Conservation (phyloP, 768 basidiomycete species). For the button mushroom (Agaricus bisporus) region DNA sequence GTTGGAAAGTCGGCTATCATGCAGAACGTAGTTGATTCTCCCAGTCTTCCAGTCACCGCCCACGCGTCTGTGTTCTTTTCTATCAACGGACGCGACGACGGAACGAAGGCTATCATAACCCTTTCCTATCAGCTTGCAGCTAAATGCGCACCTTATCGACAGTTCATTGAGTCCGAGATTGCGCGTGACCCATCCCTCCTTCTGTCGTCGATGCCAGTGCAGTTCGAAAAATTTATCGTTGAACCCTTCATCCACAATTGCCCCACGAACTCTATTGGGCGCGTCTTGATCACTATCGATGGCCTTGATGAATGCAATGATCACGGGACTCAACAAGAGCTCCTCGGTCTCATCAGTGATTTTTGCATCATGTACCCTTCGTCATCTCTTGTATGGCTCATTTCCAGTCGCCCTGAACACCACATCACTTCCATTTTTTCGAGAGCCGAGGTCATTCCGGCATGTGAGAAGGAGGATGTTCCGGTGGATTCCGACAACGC, state of each 20-base stretch:
- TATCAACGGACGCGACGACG: neutral
- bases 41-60: too few species aligned
- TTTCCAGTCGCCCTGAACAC: conserved; percentile 22
- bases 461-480: conserved; percentile 1
- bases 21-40: neutral
- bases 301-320: conserved; percentile 21
- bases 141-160: neutral
- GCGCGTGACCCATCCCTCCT: conserved; percentile 4
- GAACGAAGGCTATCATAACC: neutral
- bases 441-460: neutral
- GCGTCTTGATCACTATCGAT: conserved; percentile 14
- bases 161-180: conserved; percentile 6
- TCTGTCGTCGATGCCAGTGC: conserved; percentile 5
- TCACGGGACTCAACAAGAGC: conserved; percentile 6
- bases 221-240: conserved; percentile 13
- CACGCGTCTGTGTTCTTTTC: neutral
- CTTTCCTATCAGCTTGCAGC: conserved; percentile 18
- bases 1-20: neutral
- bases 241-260: conserved; percentile 3
- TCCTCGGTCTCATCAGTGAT: conserved; percentile 12
- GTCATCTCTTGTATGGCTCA: conserved; percentile 16
- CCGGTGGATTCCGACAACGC: conserved; percentile 11
- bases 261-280: too few species aligned
- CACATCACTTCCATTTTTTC: conserved; percentile 14
- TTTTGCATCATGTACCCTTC: neutral